phyloP scores from a whole-genome alignment of 176 grass and related monocot genomes.

The Hsuehochloa calcarea region DNA sequence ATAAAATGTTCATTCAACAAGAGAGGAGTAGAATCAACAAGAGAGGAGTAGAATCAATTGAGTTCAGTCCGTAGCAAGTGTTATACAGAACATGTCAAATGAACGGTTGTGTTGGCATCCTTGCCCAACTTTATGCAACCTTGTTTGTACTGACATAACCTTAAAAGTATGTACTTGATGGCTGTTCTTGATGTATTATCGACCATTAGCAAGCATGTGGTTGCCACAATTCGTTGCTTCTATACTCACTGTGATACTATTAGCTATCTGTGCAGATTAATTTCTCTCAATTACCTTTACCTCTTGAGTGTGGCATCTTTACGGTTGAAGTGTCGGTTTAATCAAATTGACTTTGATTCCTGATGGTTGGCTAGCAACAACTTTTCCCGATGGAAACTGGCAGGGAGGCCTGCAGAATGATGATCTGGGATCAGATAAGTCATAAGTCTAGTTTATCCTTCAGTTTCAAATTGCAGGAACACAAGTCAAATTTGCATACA shows the following conservation, averaged over 20 bases:
- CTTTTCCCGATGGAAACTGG: not conserved
- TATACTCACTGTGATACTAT: not conserved
- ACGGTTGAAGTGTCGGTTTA: not conserved
- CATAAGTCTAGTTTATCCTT: not conserved
- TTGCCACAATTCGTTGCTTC: not conserved
- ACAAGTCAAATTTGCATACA: not conserved
- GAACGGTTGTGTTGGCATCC: slow-evolving; percentile 4
- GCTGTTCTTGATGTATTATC: not conserved
- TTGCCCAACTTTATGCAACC: slow-evolving; percentile 9
- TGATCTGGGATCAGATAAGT: not conserved
- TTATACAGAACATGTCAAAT: not conserved
- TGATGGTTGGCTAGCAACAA: not conserved
- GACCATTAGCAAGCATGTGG: slow-evolving; percentile 18
- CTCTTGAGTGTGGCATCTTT: not conserved
- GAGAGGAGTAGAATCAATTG: slow-evolving; percentile 52
- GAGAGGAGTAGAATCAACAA: slow-evolving; percentile 59
- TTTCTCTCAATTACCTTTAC: not conserved
- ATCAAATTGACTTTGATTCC: not conserved
- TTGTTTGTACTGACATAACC: slow-evolving; percentile 18
- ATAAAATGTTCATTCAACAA: too few relatives aligned
- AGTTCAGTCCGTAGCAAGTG: not conserved
- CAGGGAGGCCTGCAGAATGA: not conserved
- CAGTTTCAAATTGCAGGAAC: not conserved
- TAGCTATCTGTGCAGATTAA: not conserved
- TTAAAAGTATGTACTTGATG: not conserved